phyloP scores from a whole-genome alignment of 2,329 filamentous ascomycete genomes.

The Venturiaceae sp. region DNA sequence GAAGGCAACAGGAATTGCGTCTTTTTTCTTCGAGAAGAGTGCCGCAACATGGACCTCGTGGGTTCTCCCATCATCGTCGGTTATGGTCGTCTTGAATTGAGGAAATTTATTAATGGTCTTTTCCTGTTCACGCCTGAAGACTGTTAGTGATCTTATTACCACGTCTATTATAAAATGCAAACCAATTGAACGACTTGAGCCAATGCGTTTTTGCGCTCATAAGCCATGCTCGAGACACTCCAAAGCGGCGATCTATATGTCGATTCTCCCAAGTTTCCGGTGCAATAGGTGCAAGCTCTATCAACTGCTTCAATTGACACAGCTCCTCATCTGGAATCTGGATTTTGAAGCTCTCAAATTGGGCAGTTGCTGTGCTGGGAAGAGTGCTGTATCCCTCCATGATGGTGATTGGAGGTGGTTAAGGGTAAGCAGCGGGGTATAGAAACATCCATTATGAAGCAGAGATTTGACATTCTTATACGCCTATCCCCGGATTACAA shows the following conservation, averaged over 20 bases:
- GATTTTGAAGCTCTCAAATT: too few relatives aligned
- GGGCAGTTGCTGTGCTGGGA: conserved; percentile 20
- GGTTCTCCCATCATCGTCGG: background rate
- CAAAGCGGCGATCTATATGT: conserved; percentile 31
- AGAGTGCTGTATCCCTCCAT: too few relatives aligned
- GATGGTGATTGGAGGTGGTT: too few relatives aligned
- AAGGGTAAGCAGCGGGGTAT: too few relatives aligned
- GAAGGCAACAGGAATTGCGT: conserved; percentile 41
- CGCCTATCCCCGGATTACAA: too few relatives aligned
- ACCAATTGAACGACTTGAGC: conserved; percentile 26
- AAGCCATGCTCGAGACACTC: conserved; percentile 39
- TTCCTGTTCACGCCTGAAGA: background rate
- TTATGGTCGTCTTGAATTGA: background rate
- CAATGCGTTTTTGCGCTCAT: conserved; percentile 24
- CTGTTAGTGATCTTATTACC: background rate
- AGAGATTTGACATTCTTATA: too few relatives aligned
- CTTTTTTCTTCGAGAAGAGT: conserved; percentile 40
- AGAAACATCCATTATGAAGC: too few relatives aligned
- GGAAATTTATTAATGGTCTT: background rate
- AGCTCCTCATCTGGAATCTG: conserved; percentile 34
- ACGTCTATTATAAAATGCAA: background rate
- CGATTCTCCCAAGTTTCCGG: conserved; percentile 40
- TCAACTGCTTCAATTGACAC: conserved; percentile 34
- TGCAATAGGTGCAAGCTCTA: conserved; percentile 38
- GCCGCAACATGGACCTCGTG: conserved; percentile 40